Evolutionary conservation across 768 basidiomycete genomes (phyloP), one percentile per base, ranked within the genome.

Genomic region (Hebeloma cylindrosporum): DNA sequence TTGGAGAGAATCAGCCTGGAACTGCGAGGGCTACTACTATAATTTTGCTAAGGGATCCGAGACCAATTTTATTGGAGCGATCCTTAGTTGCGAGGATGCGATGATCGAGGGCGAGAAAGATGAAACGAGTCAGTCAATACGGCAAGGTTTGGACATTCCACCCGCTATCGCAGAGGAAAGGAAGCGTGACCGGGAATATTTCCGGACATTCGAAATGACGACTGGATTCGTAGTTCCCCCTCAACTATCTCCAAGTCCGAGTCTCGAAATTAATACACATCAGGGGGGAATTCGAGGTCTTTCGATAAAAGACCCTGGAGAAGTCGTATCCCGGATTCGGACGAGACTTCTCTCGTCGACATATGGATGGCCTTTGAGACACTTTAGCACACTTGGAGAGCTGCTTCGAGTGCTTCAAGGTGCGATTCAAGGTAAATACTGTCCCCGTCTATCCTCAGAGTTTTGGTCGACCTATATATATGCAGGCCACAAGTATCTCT

Each of bases 361-460:
- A 26, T 49, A 43, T 39, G 48, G 48, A 1, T 48, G 47, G 47
- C 28, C 29, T 21, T 27, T 48, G 11, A 38, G 38, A 10, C 23
- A 43, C 23, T 39, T 49, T 36, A 37, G 42, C 48, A 38, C 42
- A 11, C 16, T 36, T 9, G 20, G 16, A 26, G 48, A 49, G 29
- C 43, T 49, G 3, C 14, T 49, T 23, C 13, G 21, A 3, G 41
- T 37, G 5, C 40, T 43, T 27, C 40, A 25, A 3, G 40, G 43
- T 17, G 47, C 47, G 18, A 38, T 48, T 21, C 5, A 21, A 49
- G 47, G 47, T 49, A 49, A 21, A 36, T 16, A 23, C 32, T 5
- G 7, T 6, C 18, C 5, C 5, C 13, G 5, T 5, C 18, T n/a
- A n/a, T 33, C 14, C n/a, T 11, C 29, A 9, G 16, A 10, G 27